A percentile compares a stretch with the other conserved stretches of the same genome.
Evolutionary conservation across 495 filamentous ascomycete genomes (phyloP).

Genomic region (Physcia stellaris): DNA sequence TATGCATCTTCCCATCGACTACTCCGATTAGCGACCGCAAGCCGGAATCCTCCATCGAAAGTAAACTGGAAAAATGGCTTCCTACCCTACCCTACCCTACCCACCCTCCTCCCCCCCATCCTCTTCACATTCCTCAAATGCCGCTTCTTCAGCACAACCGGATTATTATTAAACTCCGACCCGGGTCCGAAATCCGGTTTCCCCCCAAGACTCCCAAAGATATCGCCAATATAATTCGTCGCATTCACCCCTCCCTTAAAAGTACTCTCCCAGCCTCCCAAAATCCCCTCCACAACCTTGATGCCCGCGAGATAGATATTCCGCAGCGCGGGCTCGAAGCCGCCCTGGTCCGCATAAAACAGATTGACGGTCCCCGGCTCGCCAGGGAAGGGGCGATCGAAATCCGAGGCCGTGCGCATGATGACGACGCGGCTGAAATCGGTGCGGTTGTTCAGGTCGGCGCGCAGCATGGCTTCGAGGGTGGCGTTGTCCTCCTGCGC

Average conservation of each 20-base stretch:
- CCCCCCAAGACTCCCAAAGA: conserved; percentile 54
- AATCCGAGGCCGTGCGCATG: conserved; percentile 62
- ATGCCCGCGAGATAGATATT: conserved; percentile 59
- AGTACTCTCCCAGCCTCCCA: conserved; percentile 41
- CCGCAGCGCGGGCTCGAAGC: conserved; percentile 40
- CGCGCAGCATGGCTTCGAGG: conserved; percentile 53
- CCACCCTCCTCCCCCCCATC: not conserved
- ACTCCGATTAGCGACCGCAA: no score
- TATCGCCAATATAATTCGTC: conserved; percentile 59
- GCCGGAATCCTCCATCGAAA: no score
- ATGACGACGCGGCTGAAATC: conserved; percentile 58
- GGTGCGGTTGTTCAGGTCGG: conserved; percentile 34
- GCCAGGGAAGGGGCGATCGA: conserved; percentile 53
- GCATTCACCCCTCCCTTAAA: conserved; percentile 47
- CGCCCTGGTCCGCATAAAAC: conserved; percentile 42
- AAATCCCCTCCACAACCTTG: conserved; percentile 52
- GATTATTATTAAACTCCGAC: conserved; percentile 16
- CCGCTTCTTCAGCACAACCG: conserved; percentile 5
- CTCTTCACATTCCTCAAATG: not conserved
- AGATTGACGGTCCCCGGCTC: conserved; percentile 40
- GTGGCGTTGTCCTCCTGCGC: conserved; percentile 68
- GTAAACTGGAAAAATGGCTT: no score
- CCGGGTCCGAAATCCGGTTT: conserved; percentile 53
- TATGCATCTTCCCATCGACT: no score
- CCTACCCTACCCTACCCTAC: no score